Base-by-base conservation (phyloP, 2,329 filamentous ascomycete genomes). In the Rachicladosporium sp. region DNA sequence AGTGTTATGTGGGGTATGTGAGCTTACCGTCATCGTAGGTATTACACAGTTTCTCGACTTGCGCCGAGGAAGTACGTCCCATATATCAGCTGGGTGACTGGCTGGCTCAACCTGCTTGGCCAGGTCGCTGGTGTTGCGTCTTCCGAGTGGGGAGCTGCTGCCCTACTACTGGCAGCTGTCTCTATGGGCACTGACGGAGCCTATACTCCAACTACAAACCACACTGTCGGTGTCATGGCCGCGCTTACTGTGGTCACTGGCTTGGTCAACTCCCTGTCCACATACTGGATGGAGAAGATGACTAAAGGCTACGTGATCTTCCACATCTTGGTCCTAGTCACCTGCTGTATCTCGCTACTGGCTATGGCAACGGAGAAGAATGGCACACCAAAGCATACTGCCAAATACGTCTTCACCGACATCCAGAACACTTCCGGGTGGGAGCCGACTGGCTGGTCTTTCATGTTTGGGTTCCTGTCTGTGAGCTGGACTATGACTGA, bases 401-500 rank as follows among this genome's bases (percentile, higher is more conserved):
- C 71, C 10, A 53, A 54, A 11, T 76, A 73, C 46, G 72, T 71
- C 30, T 76, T 75, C 50, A 74, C 71, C 5, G 49, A 74, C 38
- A 62, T 74, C 37, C 61, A 69, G 33, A 61, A 68, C 2, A 56
- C 55, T 15, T 71, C 67, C 1, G 73, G 73, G 29, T 77, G 73
- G 73, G 60, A 50, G 1, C 71, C 71, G 0, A 56, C 64, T 2
- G 71, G 71, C 13, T 75, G 70, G 53, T 69, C 68, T 3, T 76
- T 73, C 51, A 51, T 75, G n/a, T 75, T 76, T 43, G 73, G 73
- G n/a, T 75, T 74, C 51, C 58, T 77, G 21, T 71, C 69, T 2
- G 73, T 74, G 30, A 67, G 67, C 12, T 77, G 73, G 73, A 75
- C 71, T 39, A 76, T 76, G 71, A 76, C 71, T 3, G 67, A 71